Evolutionary conservation across 257 asterid species (phyloP).

Genomic region (Fraxinus cuspidata): DNA sequence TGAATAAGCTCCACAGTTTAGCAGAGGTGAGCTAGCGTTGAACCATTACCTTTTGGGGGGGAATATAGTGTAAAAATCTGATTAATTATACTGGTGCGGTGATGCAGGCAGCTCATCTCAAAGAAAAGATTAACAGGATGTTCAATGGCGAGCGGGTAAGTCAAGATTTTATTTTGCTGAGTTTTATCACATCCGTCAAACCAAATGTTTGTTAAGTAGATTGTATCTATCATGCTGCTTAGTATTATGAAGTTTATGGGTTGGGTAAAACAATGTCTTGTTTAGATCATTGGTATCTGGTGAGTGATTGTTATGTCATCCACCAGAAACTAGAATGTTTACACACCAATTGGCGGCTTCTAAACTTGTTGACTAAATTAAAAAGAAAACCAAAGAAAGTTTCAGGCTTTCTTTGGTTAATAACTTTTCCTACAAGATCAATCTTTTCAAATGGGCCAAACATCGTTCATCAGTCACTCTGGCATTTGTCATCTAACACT

Average conservation of each 20-base stretch:
- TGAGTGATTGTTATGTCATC: neutral
- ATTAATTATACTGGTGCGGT: conserved; percentile 28
- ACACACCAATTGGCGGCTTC: neutral
- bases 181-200: neutral
- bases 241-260: neutral
- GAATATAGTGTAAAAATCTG: conserved; percentile 4
- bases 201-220: conserved; percentile 18
- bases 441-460: conserved; percentile 9
- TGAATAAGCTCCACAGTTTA: conserved; percentile 61
- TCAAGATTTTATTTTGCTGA: conserved; percentile 22
- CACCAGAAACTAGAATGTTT: neutral
- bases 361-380: conserved; percentile 9
- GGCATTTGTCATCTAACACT: conserved; percentile 17
- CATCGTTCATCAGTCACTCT: neutral
- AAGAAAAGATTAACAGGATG: conserved; percentile 80
- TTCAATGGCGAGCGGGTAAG: conserved; percentile 91
- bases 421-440: conserved; percentile 12
- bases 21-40: conserved; percentile 66
- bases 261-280: conserved; percentile 8
- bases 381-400: neutral
- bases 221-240: conserved; percentile 4
- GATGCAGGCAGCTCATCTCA: conserved; percentile 77
- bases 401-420: conserved; percentile 15
- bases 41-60: conserved; percentile 12
- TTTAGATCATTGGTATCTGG: neutral